Evolutionary conservation across 257 asterid genomes (phyloP).

Genomic region (Paulownia fortunei): DNA sequence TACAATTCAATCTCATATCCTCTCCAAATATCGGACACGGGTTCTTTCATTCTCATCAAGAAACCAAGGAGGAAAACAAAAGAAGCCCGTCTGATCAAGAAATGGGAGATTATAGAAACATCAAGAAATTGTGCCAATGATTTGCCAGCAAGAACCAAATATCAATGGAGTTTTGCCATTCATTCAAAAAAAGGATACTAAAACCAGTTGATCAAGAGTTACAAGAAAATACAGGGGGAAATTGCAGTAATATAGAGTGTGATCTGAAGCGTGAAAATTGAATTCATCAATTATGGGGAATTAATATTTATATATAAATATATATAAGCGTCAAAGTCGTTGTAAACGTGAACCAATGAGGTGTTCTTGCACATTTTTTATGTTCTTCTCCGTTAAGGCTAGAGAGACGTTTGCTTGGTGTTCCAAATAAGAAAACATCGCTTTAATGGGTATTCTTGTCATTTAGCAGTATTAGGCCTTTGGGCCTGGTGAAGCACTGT

Average conservation of each 20-base stretch:
- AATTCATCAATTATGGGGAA: conserved; percentile 10
- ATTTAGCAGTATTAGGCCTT: background rate
- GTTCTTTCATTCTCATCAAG: conserved; percentile 12
- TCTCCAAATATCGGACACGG: conserved; percentile 14
- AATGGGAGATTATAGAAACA: conserved; percentile 22
- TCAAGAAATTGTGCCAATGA: background rate
- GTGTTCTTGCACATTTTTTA: background rate
- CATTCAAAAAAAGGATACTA: background rate
- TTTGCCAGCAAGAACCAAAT: background rate
- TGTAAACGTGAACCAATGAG: conserved; percentile 5
- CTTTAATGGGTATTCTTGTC: background rate
- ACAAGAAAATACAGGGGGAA: background rate
- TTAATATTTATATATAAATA: background rate
- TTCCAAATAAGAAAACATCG: background rate
- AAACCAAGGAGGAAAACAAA: background rate
- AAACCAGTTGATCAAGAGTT: conserved; percentile 10
- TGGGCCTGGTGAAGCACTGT: background rate
- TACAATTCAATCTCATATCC: conserved; percentile 48
- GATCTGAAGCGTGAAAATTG: conserved; percentile 25
- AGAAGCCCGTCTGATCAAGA: conserved; percentile 29
- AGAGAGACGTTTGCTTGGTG: background rate
- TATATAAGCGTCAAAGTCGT: conserved; percentile 15
- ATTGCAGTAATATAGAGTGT: conserved; percentile 10
- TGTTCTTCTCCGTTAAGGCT: conserved; percentile 4
- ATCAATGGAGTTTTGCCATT: background rate